A percentile compares a stretch with the other conserved stretches of the same genome.
Evolutionary conservation across 768 basidiomycete genomes (phyloP).

Genomic region (Macrolepiota albuminosa): DNA sequence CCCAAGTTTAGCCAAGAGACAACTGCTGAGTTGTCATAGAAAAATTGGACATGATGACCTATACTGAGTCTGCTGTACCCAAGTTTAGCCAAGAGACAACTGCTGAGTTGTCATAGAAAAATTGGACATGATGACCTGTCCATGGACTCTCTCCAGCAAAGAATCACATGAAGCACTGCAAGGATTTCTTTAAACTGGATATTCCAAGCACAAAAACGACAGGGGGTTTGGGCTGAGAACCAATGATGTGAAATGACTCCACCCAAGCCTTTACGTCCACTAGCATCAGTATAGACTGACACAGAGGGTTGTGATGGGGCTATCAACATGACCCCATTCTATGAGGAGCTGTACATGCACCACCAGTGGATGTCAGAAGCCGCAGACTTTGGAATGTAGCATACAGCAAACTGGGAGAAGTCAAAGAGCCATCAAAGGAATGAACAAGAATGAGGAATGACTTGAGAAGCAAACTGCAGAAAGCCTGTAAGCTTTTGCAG

Average conservation of each 20-base stretch:
- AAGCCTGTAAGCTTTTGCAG: constrained; percentile 28
- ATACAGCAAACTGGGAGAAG: constrained; percentile 19
- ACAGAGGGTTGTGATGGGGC: constrained; percentile 7
- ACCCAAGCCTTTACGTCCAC: constrained; percentile 23
- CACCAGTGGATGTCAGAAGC: constrained; percentile 29
- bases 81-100: too few relatives aligned
- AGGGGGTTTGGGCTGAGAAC: constrained; percentile 22
- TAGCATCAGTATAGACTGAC: constrained; percentile 27
- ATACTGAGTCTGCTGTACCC: too few relatives aligned
- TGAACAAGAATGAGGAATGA: constrained; percentile 24
- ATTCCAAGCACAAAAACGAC: constrained; percentile 17
- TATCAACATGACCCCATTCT: constrained; percentile 26
- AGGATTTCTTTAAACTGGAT: not conserved
- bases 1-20: too few relatives aligned
- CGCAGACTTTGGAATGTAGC: constrained; percentile 19
- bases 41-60: constrained; percentile 14
- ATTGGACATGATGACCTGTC: constrained; percentile 14
- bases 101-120: too few relatives aligned
- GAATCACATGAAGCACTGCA: constrained; percentile 25
- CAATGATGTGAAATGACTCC: constrained; percentile 5
- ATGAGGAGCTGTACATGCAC: constrained; percentile 17
- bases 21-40: too few relatives aligned
- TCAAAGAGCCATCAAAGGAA: constrained; percentile 25
- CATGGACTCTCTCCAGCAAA: constrained; percentile 23
- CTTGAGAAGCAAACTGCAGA: constrained; percentile 29